phyloP scores from a whole-genome alignment of 352 stramenopile genomes.

The Phytopythium ostracodes region DNA sequence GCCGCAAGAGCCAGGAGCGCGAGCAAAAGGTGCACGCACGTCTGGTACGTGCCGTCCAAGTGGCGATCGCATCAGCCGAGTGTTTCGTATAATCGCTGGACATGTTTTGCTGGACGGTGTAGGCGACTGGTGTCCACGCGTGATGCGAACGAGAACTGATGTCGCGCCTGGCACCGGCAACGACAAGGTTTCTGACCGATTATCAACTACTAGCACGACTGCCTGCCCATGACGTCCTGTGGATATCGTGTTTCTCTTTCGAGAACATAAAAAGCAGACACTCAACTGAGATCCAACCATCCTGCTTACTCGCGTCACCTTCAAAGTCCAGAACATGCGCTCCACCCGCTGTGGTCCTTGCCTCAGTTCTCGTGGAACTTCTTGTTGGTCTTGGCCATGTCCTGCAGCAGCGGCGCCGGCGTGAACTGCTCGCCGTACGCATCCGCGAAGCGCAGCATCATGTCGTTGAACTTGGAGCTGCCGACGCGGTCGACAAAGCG shows the following conservation, averaged over 20 bases:
- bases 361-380: conserved; percentile 93
- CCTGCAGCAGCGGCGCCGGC: conserved; percentile 94
- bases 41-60: conserved; percentile 22
- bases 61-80: background rate
- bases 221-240: background rate
- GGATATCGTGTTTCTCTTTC: background rate
- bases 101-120: background rate
- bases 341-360: background rate
- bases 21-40: conserved; percentile 56
- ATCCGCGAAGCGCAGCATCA: conserved; percentile 95
- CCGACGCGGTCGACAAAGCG: conserved; percentile 94
- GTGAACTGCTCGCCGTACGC: conserved; percentile 96
- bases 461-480: conserved; percentile 92
- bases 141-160: background rate
- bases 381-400: conserved; percentile 96
- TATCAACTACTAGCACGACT: background rate
- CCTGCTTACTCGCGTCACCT: background rate
- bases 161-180: background rate
- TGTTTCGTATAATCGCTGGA: background rate
- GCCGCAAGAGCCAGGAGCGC: conserved; percentile 54
- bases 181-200: background rate
- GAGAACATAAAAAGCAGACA: background rate
- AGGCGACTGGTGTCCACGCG: background rate
- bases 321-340: background rate
- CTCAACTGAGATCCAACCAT: background rate